Evolutionary conservation across 2,329 filamentous ascomycete species (phyloP).

Genomic region (Colletotrichum shisoi): DNA sequence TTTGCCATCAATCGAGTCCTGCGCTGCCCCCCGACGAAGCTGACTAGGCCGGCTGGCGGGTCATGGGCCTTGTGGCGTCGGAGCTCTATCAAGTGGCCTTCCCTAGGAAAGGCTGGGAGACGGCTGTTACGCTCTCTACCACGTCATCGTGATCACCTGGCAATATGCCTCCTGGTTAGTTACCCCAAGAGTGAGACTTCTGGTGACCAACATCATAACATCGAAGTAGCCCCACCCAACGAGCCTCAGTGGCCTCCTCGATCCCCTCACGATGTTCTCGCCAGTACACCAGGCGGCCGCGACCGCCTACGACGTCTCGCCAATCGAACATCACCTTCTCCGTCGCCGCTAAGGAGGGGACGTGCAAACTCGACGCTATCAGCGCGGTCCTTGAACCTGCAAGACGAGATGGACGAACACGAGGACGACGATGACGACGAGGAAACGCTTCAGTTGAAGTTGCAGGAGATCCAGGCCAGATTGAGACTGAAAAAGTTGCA

Average conservation of each 20-base stretch:
- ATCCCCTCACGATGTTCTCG: slow-evolving; percentile 70
- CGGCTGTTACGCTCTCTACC: slow-evolving; percentile 12
- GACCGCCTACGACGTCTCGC: slow-evolving; percentile 74
- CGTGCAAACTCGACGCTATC: slow-evolving; percentile 45
- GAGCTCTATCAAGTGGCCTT: slow-evolving; percentile 22
- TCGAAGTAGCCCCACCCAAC: slow-evolving; percentile 43
- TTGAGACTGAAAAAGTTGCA: slow-evolving; percentile 88
- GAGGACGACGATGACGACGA: slow-evolving; percentile 88
- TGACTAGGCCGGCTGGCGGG: slow-evolving; percentile 30
- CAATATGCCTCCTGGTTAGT: slow-evolving; percentile 41
- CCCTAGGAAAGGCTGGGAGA: slow-evolving; percentile 15
- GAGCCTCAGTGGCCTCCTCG: slow-evolving; percentile 71
- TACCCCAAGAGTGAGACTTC: background rate
- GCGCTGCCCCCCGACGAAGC: slow-evolving; percentile 24
- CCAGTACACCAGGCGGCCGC: slow-evolving; percentile 79
- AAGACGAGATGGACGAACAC: slow-evolving; percentile 48
- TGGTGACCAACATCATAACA: slow-evolving; percentile 21
- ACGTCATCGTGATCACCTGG: slow-evolving; percentile 10
- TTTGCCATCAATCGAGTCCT: slow-evolving; percentile 10
- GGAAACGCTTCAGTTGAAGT: slow-evolving; percentile 83
- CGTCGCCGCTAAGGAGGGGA: slow-evolving; percentile 67
- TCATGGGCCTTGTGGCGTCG: slow-evolving; percentile 37
- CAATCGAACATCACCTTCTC: slow-evolving; percentile 71
- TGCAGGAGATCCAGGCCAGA: slow-evolving; percentile 87
- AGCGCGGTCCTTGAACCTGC: slow-evolving; percentile 40